These are phyloP conservation scores for Aspergillus incahuasiensis DNA, from an alignment of 495 filamentous ascomycete species.

Conservation along the genomic window DNA sequence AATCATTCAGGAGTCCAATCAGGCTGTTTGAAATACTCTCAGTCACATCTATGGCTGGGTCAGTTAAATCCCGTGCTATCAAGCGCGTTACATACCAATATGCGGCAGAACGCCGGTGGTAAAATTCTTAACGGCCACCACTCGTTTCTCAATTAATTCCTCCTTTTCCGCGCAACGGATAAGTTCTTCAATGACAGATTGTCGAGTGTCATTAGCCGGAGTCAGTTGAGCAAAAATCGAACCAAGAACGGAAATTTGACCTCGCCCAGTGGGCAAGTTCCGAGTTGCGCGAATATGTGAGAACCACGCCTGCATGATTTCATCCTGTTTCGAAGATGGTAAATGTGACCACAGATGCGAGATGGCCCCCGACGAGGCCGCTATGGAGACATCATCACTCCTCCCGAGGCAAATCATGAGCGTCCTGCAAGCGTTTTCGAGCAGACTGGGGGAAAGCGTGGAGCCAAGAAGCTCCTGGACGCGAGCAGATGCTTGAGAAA, in stretches of 20 bases:
- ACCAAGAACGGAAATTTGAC: conserved; percentile 42
- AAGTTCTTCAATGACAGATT: conserved; percentile 29
- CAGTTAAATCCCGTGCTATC: conserved; percentile 5
- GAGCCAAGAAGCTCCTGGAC: not conserved
- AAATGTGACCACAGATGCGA: conserved; percentile 40
- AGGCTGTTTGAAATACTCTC: conserved; percentile 27
- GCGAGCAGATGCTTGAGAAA: conserved; percentile 20
- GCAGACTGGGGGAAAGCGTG: conserved; percentile 17
- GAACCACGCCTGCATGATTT: conserved; percentile 35
- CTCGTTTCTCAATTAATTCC: conserved; percentile 54
- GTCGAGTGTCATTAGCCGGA: conserved; percentile 16
- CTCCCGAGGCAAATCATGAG: conserved; percentile 41
- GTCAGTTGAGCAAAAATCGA: conserved; percentile 34
- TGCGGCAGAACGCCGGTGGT: conserved; percentile 43
- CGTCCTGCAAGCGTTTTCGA: conserved; percentile 38
- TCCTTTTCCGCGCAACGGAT: conserved; percentile 36
- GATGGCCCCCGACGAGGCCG: conserved; percentile 43
- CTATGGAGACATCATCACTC: conserved; percentile 44
- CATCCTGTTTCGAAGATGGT: conserved; percentile 25
- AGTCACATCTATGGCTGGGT: conserved; percentile 21
- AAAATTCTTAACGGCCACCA: conserved; percentile 57
- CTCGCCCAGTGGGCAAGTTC: conserved; percentile 38
- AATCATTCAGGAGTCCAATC: conserved; percentile 68
- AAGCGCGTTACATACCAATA: conserved; percentile 27
- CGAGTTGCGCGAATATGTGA: conserved; percentile 33